Conservation (phyloP, 1,284 basidiomycete species). For the Coniferiporia weirii region DNA sequence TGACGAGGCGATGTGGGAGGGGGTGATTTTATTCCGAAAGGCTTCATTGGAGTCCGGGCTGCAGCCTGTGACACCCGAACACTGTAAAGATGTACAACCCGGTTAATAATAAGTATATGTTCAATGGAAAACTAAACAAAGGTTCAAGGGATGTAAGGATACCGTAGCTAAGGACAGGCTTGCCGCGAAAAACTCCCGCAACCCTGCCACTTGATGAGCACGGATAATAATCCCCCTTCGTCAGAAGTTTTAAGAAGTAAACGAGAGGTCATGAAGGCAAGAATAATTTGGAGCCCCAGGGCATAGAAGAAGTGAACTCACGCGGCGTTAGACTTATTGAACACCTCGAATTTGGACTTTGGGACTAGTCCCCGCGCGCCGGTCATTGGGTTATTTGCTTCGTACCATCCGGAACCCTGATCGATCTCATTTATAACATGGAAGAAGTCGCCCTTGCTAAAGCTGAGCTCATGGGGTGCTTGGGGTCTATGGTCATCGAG, state of each 20-base stretch:
- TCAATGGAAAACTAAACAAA: neutral
- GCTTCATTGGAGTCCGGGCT: conserved; percentile 18
- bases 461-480: conserved; percentile 85
- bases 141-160: neutral
- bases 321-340: conserved; percentile 65
- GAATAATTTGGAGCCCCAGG: neutral
- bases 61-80: conserved; percentile 36
- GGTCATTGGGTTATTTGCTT: conserved; percentile 88
- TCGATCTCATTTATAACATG: conserved; percentile 82
- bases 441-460: conserved; percentile 96
- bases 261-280: neutral
- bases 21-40: conserved; percentile 26
- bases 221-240: neutral
- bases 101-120: neutral
- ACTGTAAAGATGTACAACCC: conserved; percentile 25
- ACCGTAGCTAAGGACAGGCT: neutral
- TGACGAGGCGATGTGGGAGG: conserved; percentile 37
- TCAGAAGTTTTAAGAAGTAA: neutral
- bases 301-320: conserved; percentile 35
- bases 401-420: conserved; percentile 61
- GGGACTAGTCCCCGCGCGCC: conserved; percentile 92
- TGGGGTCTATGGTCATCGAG: conserved; percentile 64
- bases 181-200: neutral
- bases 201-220: conserved; percentile 1
- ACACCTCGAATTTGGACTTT: conserved; percentile 81